Percentiles rank a stretch among this genome's conserved stretches.
phyloP scores from a whole-genome alignment of 331 rosid genomes.

The Telfairia occidentalis region DNA sequence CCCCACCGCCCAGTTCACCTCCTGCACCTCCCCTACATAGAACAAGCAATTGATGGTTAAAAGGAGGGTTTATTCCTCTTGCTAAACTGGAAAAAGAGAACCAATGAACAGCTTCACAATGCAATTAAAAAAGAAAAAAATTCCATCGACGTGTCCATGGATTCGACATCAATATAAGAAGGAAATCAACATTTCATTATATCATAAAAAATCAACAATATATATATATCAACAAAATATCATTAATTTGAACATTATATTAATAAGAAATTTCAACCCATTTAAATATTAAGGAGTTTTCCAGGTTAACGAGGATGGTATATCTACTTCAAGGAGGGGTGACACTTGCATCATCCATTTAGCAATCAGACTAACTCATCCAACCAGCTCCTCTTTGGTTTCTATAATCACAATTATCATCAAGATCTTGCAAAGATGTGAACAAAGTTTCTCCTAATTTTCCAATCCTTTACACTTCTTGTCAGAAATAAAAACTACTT shows the following conservation, averaged over 20 bases:
- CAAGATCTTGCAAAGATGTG: background rate
- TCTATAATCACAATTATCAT: background rate
- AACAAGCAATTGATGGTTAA: background rate
- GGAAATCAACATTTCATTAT: too few relatives aligned
- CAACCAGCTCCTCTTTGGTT: background rate
- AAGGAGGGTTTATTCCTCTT: background rate
- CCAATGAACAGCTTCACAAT: background rate
- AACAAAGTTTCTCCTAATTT: background rate
- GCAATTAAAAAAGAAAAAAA: too few relatives aligned
- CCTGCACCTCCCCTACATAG: slow-evolving; percentile 76
- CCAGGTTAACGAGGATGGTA: background rate
- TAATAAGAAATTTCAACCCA: too few relatives aligned
- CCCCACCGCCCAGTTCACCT: slow-evolving; percentile 62
- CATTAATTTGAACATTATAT: too few relatives aligned
- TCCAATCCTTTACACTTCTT: background rate
- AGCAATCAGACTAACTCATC: background rate
- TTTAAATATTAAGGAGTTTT: background rate
- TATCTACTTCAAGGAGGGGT: background rate
- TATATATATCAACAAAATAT: too few relatives aligned
- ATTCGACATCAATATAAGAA: too few relatives aligned
- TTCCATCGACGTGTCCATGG: too few relatives aligned
- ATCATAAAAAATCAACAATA: too few relatives aligned
- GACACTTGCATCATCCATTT: background rate
- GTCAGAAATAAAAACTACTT: background rate
- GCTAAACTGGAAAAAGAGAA: slow-evolving; percentile 10